Base-by-base conservation (phyloP, 2,329 filamentous ascomycete genomes). In the Nemania abortiva region DNA sequence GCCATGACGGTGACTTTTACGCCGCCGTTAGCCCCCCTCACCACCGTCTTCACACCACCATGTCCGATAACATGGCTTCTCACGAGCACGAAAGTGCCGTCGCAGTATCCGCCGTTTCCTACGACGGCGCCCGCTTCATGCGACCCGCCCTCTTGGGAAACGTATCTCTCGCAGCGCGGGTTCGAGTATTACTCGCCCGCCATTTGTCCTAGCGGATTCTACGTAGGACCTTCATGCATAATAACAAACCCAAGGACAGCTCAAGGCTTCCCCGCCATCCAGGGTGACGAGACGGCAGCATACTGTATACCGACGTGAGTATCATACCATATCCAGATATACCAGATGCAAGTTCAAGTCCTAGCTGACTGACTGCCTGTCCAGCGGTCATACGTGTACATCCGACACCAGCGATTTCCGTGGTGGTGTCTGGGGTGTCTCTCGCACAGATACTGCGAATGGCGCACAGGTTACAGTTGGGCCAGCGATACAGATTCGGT, bases 1-100 rank as follows among this genome's bases (percentile, higher is more conserved):
- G 69, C 18, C 45, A 72, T 72, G 66, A 11, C 66, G 55, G 64
- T 58, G 45, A 72, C 64, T 7, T 62, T 69, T n/a, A 66, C 60
- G 49, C 62, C 71, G 54, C 72, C 70, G 2, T 76, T 84, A 45
- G 79, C 80, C 42, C 77, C 81, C 13, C 78, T 83, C 57, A 82
- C 81, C 24, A 81, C 81, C 53, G 71, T 83, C 52, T 84, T 83
- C 72, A 80, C 75, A 27, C 81, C 80, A 6, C 78, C 81, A 4
- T 83, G 82, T 69, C 55, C 78, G 39, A 80, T 75, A 11, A 77
- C 78, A 10, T 83, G 81, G 81, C 75, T 83, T n/a, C 57, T 83
- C 29, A 82, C 81, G 1, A 78, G 77, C 1, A 79, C 78, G 29
- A 79, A 79, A 69, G 62, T 78, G 45, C 81, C 79, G 0, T 83